A percentile compares a stretch with the other conserved stretches of the same genome.
Evolutionary conservation across 1,139 yeast genomes (phyloP).

Genomic region (Kurtzmaniella quercitrusa): DNA sequence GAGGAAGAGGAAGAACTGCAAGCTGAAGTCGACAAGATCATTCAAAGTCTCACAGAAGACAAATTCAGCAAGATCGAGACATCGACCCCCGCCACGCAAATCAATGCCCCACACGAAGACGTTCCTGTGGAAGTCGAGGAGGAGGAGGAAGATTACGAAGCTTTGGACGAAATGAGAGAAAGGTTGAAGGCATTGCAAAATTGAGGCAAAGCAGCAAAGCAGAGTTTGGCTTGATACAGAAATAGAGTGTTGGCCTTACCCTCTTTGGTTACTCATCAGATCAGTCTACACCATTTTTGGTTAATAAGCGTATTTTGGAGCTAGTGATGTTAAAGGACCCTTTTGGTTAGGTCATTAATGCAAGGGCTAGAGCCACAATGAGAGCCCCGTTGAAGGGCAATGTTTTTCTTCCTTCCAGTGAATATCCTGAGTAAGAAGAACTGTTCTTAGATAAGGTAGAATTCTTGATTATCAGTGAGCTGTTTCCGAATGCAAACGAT

Average conservation of each 20-base stretch:
- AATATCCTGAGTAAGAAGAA: background rate
- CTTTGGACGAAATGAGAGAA: slow-evolving; percentile 84
- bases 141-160: slow-evolving; percentile 63
- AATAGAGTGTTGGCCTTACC: too few relatives aligned
- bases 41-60: slow-evolving; percentile 40
- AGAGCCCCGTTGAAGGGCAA: background rate
- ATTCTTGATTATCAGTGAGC: background rate
- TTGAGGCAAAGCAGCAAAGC: slow-evolving; percentile 19
- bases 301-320: too few relatives aligned
- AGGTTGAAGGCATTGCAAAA: slow-evolving; percentile 82
- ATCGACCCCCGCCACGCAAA: slow-evolving; percentile 37
- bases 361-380: background rate
- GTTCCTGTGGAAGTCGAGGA: slow-evolving; percentile 12
- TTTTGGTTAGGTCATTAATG: background rate
- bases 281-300: too few relatives aligned
- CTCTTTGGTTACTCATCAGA: too few relatives aligned
- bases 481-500: background rate
- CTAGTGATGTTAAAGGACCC: too few relatives aligned
- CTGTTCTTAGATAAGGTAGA: background rate
- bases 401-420: background rate
- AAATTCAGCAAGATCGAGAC: slow-evolving; percentile 38
- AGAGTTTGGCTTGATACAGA: too few relatives aligned
- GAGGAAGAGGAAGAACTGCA: slow-evolving; percentile 69
- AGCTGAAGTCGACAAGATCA: slow-evolving; percentile 57
- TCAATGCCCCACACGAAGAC: slow-evolving; percentile 20